A percentile compares a stretch with the other conserved stretches of the same genome.
Evolutionary conservation across 169 alveolate genomes (phyloP).

Genomic region (Babesia ovata): DNA sequence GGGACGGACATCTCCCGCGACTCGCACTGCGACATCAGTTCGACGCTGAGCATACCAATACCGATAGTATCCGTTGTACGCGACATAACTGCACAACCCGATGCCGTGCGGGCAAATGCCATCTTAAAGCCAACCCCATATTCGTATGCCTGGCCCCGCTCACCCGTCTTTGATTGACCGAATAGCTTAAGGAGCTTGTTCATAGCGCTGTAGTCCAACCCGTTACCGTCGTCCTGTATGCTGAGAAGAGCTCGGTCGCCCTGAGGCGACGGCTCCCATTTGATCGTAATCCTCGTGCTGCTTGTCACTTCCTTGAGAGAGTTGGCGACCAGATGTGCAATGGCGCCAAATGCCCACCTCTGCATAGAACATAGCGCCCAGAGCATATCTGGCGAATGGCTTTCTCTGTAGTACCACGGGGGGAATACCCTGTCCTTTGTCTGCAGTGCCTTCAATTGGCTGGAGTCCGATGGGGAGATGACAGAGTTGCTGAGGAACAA

Average conservation of each 20-base stretch:
- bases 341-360: conserved; percentile 86
- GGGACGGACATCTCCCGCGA: conserved; percentile 79
- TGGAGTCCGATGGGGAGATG: conserved; percentile 60
- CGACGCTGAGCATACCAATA: conserved; percentile 85
- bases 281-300: conserved; percentile 70
- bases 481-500: conserved; percentile 67
- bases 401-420: conserved; percentile 79
- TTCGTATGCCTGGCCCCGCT: conserved; percentile 59
- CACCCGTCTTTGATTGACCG: conserved; percentile 73
- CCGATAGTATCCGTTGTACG: conserved; percentile 85
- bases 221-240: conserved; percentile 84
- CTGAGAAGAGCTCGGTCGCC: conserved; percentile 76
- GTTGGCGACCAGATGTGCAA: conserved; percentile 80
- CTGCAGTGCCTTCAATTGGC: conserved; percentile 55
- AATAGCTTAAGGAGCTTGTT: conserved; percentile 77
- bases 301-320: conserved; percentile 73
- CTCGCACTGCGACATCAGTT: conserved; percentile 80
- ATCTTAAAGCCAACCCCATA: conserved; percentile 88
- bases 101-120: conserved; percentile 85
- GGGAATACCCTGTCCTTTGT: conserved; percentile 56
- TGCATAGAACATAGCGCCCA: conserved; percentile 81
- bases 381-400: conserved; percentile 78
- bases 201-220: conserved; percentile 79
- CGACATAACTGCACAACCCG: conserved; percentile 87
- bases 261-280: conserved; percentile 76